Evolutionary conservation across 2,329 filamentous ascomycete genomes (phyloP).

Genomic region (Keithomyces neogunnii): DNA sequence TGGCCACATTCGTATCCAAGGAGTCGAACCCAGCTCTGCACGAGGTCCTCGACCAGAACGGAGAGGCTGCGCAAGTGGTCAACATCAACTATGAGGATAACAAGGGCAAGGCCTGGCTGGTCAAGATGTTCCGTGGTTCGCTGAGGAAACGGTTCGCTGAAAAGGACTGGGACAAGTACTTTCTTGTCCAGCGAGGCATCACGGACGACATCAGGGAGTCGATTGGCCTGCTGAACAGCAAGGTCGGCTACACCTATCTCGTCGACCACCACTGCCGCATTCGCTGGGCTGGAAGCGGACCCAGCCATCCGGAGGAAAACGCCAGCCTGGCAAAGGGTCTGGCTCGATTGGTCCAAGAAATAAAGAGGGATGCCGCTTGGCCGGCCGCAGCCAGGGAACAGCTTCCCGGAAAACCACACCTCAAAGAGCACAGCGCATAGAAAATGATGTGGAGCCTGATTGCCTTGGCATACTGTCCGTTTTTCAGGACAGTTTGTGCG

Average conservation of each 20-base stretch:
- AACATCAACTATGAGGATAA: constrained; percentile 87
- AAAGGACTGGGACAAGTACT: constrained; percentile 51
- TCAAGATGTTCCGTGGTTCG: constrained; percentile 47
- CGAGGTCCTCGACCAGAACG: constrained; percentile 45
- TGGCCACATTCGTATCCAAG: constrained; percentile 58
- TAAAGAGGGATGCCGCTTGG: constrained; percentile 27
- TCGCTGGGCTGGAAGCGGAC: constrained; percentile 83
- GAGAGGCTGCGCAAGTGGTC: constrained; percentile 61
- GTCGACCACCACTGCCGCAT: constrained; percentile 83
- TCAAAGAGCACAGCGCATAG: constrained; percentile 19
- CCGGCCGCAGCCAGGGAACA: constrained; percentile 26
- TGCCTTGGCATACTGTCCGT: neutral
- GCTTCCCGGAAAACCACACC: constrained; percentile 21
- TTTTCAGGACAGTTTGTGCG: constrained; percentile 2
- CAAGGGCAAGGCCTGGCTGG: constrained; percentile 51
- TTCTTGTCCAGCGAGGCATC: constrained; percentile 50
- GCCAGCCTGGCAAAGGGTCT: constrained; percentile 58
- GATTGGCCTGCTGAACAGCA: constrained; percentile 71
- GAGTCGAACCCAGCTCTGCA: constrained; percentile 63
- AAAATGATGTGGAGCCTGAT: neutral
- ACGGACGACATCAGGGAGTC: constrained; percentile 53
- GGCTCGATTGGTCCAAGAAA: constrained; percentile 53
- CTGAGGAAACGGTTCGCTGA: constrained; percentile 41
- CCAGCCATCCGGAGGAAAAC: constrained; percentile 56
- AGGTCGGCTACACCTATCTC: constrained; percentile 90